Evolutionary conservation across 805 yeast genomes (phyloP), one percentile per base, ranked within the genome.

Genomic region (Pichia membranifaciens): DNA sequence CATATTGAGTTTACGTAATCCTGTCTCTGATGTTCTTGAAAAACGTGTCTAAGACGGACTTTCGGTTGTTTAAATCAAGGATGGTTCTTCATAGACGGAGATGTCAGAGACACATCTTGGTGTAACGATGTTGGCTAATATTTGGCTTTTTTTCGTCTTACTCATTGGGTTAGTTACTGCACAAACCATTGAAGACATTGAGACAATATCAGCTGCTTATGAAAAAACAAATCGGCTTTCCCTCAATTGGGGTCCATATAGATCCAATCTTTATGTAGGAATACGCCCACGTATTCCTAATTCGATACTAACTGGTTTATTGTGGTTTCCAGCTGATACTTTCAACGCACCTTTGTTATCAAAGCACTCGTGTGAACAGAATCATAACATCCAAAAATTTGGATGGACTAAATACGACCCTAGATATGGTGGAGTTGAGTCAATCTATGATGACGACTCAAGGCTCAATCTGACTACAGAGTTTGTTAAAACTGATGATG

Each of bases 391-490:
- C 67, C 73, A 72, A 21, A 80, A 77, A 45, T 91, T 86, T 55
- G 87, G 90, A 22, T 93, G 97, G 96, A 72, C 77, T n/a, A 69
- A 72, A 33, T 93, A 84, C 62, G 98, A 93, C 60, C 89, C 96
- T 5, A 74, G 98, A 53, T 43, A 66, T 13, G 99, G 99, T 21
- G 99, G 99, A 0, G 70, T 76, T 51, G 91, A 93, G 59, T 69
- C 76, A 1, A 80, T 93, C 25, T 67, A 71, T 33, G 99, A 93
- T 61, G 64, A 67, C 18, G 84, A 76, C 31, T 76, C 80, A 51
- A 78, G 79, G 46, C 64, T 89, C 4, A 75, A 76, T 46, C 57
- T 93, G 35, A 75, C 78, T 0, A 79, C 87, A 5, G 86, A 84
- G 51, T 86, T 89, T 62, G 84, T 84, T 28, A 93, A 93, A 66